Evolutionary conservation across 225 moss, liverwort and hornwort species (phyloP), one percentile per base, ranked within the genome.

Genomic region (Physcomitrium patens): DNA sequence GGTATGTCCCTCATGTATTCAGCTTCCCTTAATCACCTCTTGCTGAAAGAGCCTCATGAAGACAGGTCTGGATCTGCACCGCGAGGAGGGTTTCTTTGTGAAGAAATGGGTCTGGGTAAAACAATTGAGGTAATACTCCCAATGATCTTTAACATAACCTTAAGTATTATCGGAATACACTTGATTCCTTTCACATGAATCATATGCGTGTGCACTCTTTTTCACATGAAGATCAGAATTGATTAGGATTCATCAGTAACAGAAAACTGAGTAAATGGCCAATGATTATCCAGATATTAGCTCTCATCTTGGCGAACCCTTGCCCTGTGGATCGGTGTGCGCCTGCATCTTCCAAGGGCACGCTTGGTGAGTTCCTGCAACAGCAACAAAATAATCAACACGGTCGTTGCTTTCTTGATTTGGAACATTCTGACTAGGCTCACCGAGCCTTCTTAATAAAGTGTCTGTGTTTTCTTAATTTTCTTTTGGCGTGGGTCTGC

Each of bases 41-140:
- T 87, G 69, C 81, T 91, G 19, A 55, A 64, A 72, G 83, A 83
- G 28, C 59, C 85, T 13, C 87, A 83, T 53, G 78, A 73, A 72
- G 96, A 90, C 53, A 69, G 69, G n/a, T 68, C 77, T 37, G 82
- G 85, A 27, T 68, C 79, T n/a, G 77, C 85, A 27, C 80, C 91
- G 58, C 88, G 96, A 24, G 96, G 96, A 69, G 96, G 96, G 43
- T 97, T 97, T 69, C 92, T 97, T 65, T 97, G 96, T 74, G 96
- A 97, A 78, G 96, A 97, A 84, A 97, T 97, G 96, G 96, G 96
- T n/a, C 90, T 97, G 5, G 96, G 96, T 41, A 97, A 97, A 83
- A 97, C 96, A 17, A 94, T 97, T 69, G 96, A 97, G 94, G 96
- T 97, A 52, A 76, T 72, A 71, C 9, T 5, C 60, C 8, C 3